phyloP scores from a whole-genome alignment of 441 rosid species.

The Capsella rubella region DNA sequence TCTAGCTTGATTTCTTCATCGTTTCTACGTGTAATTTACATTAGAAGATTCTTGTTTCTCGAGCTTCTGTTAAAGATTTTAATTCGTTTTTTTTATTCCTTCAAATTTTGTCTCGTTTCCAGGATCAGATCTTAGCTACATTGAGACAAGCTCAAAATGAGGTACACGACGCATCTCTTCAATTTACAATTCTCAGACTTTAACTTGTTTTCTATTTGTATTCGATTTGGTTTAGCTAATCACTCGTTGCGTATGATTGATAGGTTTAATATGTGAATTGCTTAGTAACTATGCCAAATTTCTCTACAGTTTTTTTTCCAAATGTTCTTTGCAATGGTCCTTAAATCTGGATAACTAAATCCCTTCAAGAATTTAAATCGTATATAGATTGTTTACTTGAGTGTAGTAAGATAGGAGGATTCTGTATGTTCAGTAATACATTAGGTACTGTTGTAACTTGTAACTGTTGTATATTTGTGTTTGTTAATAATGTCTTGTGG shows the following conservation, averaged over 20 bases:
- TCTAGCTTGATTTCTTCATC: constrained; percentile 6
- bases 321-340: neutral
- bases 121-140: constrained; percentile 24
- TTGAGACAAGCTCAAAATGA: constrained; percentile 35
- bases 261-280: neutral
- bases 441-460: neutral
- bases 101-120: neutral
- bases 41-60: neutral
- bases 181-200: neutral
- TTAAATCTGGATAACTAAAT: neutral
- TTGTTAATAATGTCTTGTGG: neutral
- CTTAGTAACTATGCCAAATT: neutral
- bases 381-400: neutral
- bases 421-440: neutral
- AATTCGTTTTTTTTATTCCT: neutral
- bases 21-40: neutral
- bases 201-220: neutral
- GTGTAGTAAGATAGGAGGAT: neutral
- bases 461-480: neutral
- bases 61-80: neutral
- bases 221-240: neutral
- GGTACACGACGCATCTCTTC: constrained; percentile 19
- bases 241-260: neutral
- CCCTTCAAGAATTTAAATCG: neutral
- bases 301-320: neutral